A percentile compares a stretch with the other conserved stretches of the same genome.
Evolutionary conservation across 129 eudicot species (phyloP).

Genomic region (Flaveria sonorensis): DNA sequence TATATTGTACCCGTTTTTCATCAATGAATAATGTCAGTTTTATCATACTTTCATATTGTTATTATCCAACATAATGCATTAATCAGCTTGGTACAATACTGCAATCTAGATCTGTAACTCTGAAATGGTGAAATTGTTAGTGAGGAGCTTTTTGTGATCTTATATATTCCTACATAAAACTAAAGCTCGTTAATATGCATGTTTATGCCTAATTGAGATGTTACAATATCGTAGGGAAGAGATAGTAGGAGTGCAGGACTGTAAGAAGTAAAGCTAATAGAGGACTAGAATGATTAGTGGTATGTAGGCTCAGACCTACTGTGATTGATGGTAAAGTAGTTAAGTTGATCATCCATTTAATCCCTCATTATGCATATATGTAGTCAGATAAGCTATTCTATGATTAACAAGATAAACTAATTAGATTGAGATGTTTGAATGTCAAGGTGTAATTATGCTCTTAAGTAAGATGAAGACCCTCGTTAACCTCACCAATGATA

Average conservation of each 20-base stretch:
- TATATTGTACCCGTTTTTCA: too few species aligned
- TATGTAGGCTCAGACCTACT: background rate
- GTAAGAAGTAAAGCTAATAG: background rate
- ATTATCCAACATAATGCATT: background rate
- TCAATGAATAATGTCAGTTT: too few species aligned
- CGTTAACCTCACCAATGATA: background rate
- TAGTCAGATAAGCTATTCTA: too few species aligned
- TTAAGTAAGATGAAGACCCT: background rate
- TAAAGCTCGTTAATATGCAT: background rate
- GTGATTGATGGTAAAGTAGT: background rate
- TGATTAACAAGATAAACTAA: background rate
- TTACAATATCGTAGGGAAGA: background rate
- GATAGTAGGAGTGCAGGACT: background rate
- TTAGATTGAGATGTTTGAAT: background rate
- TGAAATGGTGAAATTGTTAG: background rate
- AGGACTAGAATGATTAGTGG: background rate
- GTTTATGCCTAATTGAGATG: background rate
- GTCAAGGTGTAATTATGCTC: too few species aligned
- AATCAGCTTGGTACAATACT: background rate
- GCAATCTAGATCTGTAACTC: background rate
- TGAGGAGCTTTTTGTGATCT: constrained; percentile 11
- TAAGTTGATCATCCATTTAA: background rate
- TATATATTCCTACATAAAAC: background rate
- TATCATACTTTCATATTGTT: too few species aligned
- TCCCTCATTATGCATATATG: background rate